Percentiles rank a stretch among this genome's conserved stretches.
Conservation (phyloP, 2,329 filamentous ascomycete genomes). For the Lachnellula subtilissima region DNA sequence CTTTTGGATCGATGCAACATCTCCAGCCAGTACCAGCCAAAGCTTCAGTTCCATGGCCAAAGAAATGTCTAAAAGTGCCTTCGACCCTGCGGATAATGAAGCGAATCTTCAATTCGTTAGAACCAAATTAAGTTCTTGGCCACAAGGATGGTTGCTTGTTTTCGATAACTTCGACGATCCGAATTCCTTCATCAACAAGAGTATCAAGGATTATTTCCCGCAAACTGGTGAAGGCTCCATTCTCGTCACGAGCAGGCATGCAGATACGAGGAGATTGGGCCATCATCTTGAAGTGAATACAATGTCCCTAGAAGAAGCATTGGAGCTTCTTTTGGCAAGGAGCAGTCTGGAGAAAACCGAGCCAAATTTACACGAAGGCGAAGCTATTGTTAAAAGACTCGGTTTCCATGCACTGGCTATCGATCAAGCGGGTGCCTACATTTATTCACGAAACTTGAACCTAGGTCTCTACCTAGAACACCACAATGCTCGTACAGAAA, state of each 20-base stretch:
- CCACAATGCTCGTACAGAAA: constrained; percentile 7
- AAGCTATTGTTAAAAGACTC: constrained; percentile 11
- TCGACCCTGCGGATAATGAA: background rate
- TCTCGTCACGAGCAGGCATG: constrained; percentile 14
- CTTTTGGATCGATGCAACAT: constrained; percentile 24
- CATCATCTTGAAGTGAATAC: constrained; percentile 1
- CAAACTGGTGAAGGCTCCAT: constrained; percentile 3
- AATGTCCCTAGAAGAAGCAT: constrained; percentile 8
- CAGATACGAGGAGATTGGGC: constrained; percentile 3
- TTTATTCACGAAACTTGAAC: constrained; percentile 8
- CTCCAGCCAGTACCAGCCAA: constrained; percentile 3
- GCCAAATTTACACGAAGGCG: background rate
- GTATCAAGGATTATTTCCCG: constrained; percentile 11
- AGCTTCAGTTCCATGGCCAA: constrained; percentile 15
- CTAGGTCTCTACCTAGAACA: constrained; percentile 11
- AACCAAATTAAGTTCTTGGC: constrained; percentile 3
- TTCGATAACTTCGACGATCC: constrained; percentile 24
- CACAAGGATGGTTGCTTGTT: constrained; percentile 18
- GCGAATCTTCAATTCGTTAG: constrained; percentile 4
- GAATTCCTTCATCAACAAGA: constrained; percentile 3
- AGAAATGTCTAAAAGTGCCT: background rate
- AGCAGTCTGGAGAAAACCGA: background rate
- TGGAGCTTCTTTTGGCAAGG: constrained; percentile 7
- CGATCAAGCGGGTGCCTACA: constrained; percentile 28
- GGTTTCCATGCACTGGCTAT: constrained; percentile 25